phyloP scores from a whole-genome alignment of 2,329 filamentous ascomycete species.

The Neonectria coccinea region DNA sequence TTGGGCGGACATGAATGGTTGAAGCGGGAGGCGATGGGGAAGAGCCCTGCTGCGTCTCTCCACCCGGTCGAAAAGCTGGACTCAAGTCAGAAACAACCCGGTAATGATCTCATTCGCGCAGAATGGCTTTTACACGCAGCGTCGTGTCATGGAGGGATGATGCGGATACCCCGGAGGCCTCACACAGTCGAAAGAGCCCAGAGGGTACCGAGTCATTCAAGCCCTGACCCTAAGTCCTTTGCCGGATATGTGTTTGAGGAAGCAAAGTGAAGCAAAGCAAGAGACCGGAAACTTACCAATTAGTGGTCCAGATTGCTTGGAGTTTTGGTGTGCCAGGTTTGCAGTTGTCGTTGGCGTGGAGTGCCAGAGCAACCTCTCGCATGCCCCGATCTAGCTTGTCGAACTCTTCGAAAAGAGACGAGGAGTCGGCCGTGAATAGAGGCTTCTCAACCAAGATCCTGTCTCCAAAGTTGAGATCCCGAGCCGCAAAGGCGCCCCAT shows the following conservation, averaged over 20 bases:
- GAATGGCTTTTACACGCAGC: neutral
- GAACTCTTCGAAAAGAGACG: conserved; percentile 51
- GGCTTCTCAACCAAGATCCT: conserved; percentile 60
- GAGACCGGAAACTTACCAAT: conserved; percentile 54
- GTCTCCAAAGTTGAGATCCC: conserved; percentile 52
- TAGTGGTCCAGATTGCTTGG: conserved; percentile 58
- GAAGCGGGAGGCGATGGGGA: conserved; percentile 65
- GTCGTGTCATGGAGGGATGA: neutral
- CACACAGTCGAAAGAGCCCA: neutral
- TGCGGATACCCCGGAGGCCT: neutral
- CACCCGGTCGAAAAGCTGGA: conserved; percentile 46
- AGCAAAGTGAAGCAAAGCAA: conserved; percentile 4
- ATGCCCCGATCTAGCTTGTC: conserved; percentile 47
- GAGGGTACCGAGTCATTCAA: no score
- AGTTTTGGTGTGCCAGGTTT: conserved; percentile 47
- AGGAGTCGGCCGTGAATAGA: conserved; percentile 51
- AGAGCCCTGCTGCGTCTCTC: conserved; percentile 54
- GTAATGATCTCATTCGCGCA: neutral
- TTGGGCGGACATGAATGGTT: conserved; percentile 66
- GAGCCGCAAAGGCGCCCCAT: conserved; percentile 60
- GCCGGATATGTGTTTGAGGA: neutral
- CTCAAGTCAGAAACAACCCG: conserved; percentile 3
- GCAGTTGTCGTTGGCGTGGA: conserved; percentile 52
- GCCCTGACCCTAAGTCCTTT: no score
- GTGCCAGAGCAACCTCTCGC: conserved; percentile 50